phyloP scores from a whole-genome alignment of 129 eudicot genomes.

The Escallonia rubra region DNA sequence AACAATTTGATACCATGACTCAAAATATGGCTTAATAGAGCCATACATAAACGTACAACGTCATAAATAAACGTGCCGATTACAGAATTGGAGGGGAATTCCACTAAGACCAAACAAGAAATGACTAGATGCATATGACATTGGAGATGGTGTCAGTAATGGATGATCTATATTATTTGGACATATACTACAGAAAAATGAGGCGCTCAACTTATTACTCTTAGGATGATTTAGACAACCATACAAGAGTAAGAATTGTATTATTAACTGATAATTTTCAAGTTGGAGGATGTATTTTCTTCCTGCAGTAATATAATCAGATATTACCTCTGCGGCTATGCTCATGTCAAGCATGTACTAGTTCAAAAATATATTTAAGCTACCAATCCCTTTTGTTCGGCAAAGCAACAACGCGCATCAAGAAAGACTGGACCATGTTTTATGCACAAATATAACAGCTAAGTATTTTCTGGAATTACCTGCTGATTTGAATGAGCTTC shows the following conservation, averaged over 20 bases:
- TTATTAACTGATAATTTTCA: too few relatives aligned
- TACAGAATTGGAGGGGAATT: too few relatives aligned
- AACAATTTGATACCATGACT: neutral
- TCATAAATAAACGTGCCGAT: too few relatives aligned
- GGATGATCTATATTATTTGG: too few relatives aligned
- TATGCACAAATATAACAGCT: neutral
- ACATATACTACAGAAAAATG: too few relatives aligned
- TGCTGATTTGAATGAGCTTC: constrained; percentile 63
- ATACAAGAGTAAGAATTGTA: too few relatives aligned
- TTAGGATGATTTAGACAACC: too few relatives aligned
- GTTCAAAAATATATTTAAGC: neutral
- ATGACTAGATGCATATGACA: neutral
- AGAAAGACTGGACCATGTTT: neutral
- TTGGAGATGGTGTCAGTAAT: neutral
- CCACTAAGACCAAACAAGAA: neutral
- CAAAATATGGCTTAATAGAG: neutral
- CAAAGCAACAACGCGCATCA: too few relatives aligned
- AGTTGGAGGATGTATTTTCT: too few relatives aligned
- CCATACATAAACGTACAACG: neutral
- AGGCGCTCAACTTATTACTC: too few relatives aligned
- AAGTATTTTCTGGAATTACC: constrained; percentile 16
- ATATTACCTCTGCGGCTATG: neutral
- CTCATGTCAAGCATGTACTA: neutral
- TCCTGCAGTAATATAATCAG: too few relatives aligned
- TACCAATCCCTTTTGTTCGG: too few relatives aligned